Evolutionary conservation across 257 asterid species (phyloP), one percentile per base, ranked within the genome.

Genomic region (Jaltomata sinuosa): DNA sequence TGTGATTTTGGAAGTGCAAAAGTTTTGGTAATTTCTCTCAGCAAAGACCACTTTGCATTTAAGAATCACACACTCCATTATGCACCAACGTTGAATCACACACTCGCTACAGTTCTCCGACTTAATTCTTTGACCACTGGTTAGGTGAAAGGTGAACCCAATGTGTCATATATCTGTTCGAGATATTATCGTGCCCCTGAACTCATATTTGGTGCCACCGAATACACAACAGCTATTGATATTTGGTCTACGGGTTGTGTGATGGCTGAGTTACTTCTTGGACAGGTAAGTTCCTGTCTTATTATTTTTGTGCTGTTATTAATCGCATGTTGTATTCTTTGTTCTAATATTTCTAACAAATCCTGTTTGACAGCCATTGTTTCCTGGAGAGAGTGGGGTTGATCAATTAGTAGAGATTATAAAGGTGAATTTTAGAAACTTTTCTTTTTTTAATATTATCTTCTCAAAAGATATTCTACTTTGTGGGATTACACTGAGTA

Each of bases 1-100:
- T 96, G 99, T 88, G 99, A 96, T 88, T 96, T 96, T 88, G 99
- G 99, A 87, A 96, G 99, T 85, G 99, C 99, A 87, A 96, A 96
- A 91, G 99, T 93, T 89, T 83, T 96, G 98, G 99, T 94, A 90
- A 90, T 93, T 87, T 84, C 83, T 84, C 74, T 8, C 52, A 71
- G 80, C 76, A 81, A 84, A 45, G 55, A 25, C 6, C 47, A 29
- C 42, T 31, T 27, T 29, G 45, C n/a, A 76, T 47, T 76, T 77
- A 77, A 47, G 81, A 50, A 29, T 47, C 42, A 27, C 11, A 36
- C 27, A 77, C 81, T 49, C 0, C n/a, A n/a, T n/a, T n/a, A n/a
- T n/a, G n/a, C n/a, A n/a, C n/a, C n/a, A n/a, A n/a, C n/a, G n/a
- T n/a, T n/a, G 81, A 50, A 29, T 47, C 42, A 27, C 11, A 36